Base-by-base conservation (phyloP, 345 rosid species). In the Hibiscus mutabilis region DNA sequence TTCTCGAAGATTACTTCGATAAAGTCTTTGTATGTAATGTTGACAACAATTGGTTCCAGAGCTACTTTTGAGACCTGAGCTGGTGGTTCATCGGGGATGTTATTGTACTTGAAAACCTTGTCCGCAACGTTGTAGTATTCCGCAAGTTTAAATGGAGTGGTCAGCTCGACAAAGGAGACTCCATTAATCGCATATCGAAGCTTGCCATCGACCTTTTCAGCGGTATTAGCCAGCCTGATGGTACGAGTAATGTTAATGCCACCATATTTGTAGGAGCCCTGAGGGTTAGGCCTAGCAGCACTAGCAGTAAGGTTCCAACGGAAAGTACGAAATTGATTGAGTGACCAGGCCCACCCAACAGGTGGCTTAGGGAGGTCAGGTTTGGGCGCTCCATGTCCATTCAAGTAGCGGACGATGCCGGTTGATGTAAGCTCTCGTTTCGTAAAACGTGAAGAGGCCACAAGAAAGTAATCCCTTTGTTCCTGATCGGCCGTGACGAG, bases 191-290 rank as follows among this genome's bases (percentile, higher is more conserved):
- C 96, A 56, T 83, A 87, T 16, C 91, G 84, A 55, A 87, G 78
- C 84, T 87, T 86, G 15, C 86, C 86, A n/a, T 76, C 69, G 0
- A 72, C 89, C 68, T 22, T 10, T 8, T 44, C 42, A 49, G 77
- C 80, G 16, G 82, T 77, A 81, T 82, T 86, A 66, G 75, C 86
- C 4, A 89, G 83, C 80, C 77, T 86, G 79, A 87, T 82, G 77
- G 96, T 87, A 67, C 90, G 90, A 64, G 89, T 84, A 73, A 87
- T 82, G 79, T 86, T 81, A 78, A 89, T 86, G 66, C 73, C 76
- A 63, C 92, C 96, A 63, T 89, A 89, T 67, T 86, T 92, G 89
- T 86, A 89, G 0, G 96, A 89, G 15, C 96, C 96, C 22, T 89
- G 40, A 35, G 40, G 40, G 40, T 35, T 35, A 35, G 40, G 40